Evolutionary conservation across 1,284 basidiomycete species (phyloP).

Genomic region (Ustilago vetiveriae): DNA sequence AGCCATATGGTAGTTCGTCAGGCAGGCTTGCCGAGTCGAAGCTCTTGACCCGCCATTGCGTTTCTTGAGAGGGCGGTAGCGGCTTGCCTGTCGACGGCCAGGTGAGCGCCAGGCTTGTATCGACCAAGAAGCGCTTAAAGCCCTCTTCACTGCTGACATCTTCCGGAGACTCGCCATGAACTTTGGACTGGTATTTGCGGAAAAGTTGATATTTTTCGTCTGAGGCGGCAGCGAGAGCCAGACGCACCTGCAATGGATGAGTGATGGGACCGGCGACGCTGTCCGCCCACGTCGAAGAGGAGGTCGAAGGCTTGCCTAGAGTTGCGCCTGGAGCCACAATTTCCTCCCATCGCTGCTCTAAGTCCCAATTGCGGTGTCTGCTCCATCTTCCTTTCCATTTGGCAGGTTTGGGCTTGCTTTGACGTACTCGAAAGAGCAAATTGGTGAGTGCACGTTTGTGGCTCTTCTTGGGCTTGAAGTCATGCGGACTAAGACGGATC

Average conservation of each 20-base stretch:
- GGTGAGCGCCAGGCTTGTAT: conserved; percentile 25
- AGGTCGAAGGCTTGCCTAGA: not conserved
- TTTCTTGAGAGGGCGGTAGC: conserved; percentile 9
- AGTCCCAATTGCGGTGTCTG: conserved; percentile 23
- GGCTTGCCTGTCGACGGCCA: conserved; percentile 25
- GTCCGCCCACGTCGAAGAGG: conserved; percentile 25
- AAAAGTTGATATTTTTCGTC: conserved; percentile 63
- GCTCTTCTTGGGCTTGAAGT: conserved; percentile 33
- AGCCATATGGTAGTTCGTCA: conserved; percentile 45
- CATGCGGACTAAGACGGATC: conserved; percentile 45
- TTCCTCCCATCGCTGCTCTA: conserved; percentile 35
- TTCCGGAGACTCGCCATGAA: conserved; percentile 53
- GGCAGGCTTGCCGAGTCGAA: conserved; percentile 1
- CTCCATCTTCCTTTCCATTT: conserved; percentile 58
- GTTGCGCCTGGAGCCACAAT: conserved; percentile 3
- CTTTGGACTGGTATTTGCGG: conserved; percentile 53
- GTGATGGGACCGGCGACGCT: conserved; percentile 40
- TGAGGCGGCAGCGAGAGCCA: conserved; percentile 34
- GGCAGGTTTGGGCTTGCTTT: conserved; percentile 32
- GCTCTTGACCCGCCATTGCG: conserved; percentile 17
- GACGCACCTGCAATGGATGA: conserved; percentile 11
- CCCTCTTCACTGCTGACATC: conserved; percentile 49
- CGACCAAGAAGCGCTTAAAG: conserved; percentile 59
- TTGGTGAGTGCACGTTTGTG: conserved; percentile 48
- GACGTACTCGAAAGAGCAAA: conserved; percentile 42